phyloP scores from a whole-genome alignment of 345 rosid species.

The Fremontodendron californicum region DNA sequence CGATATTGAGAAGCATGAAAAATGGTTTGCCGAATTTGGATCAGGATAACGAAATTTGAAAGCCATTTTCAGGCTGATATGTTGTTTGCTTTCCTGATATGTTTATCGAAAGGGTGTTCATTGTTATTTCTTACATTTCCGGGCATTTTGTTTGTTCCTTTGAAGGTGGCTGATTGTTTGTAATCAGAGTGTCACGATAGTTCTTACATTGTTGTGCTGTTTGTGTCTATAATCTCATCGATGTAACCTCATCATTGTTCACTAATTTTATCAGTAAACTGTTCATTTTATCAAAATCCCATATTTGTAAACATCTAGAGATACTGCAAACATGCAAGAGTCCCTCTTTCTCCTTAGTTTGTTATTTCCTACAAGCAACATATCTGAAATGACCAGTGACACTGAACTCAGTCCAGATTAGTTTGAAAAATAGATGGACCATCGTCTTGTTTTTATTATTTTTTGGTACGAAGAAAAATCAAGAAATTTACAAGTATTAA shows the following conservation, averaged over 20 bases:
- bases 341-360: too few species aligned
- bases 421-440: too few species aligned
- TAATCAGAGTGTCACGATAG: neutral
- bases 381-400: too few species aligned
- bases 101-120: conserved; percentile 2
- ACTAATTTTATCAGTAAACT: neutral
- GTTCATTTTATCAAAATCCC: too few species aligned
- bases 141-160: neutral
- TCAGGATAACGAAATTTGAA: conserved; percentile 38
- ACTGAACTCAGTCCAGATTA: too few species aligned
- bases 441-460: too few species aligned
- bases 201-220: conserved; percentile 2
- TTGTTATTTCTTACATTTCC: neutral
- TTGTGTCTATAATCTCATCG: neutral
- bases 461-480: neutral
- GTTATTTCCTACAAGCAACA: too few species aligned
- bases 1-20: conserved; percentile 94
- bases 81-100: neutral
- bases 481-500: too few species aligned
- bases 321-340: too few species aligned
- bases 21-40: conserved; percentile 94
- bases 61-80: neutral
- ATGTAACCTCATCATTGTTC: conserved; percentile 7
- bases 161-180: neutral
- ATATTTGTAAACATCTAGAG: too few species aligned